Evolutionary conservation across 495 filamentous ascomycete genomes (phyloP).

Genomic region (Podospora conica): DNA sequence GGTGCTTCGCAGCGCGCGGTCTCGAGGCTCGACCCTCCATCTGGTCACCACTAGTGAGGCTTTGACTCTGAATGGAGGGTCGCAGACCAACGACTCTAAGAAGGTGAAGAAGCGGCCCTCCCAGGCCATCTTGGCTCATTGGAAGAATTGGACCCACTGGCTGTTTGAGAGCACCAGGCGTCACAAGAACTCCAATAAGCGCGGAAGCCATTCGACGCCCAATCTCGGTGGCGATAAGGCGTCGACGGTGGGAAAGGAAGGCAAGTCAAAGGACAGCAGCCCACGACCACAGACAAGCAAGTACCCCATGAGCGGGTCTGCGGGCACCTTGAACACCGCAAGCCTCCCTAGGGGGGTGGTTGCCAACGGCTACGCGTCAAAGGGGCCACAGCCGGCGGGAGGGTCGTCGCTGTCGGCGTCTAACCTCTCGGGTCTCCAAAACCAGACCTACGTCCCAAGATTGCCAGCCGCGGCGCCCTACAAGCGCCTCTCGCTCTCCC

Average conservation of each 20-base stretch:
- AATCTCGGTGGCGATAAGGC: slow-evolving; percentile 40
- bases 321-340: slow-evolving; percentile 18
- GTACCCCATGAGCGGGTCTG: slow-evolving; percentile 30
- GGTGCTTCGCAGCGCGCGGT: slow-evolving; percentile 52
- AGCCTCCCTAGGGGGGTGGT: slow-evolving; percentile 32
- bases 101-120: slow-evolving; percentile 44
- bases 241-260: slow-evolving; percentile 33
- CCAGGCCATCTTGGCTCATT: slow-evolving; percentile 54
- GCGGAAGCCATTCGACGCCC: slow-evolving; percentile 49
- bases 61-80: slow-evolving; percentile 22
- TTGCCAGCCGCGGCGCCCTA: slow-evolving; percentile 48
- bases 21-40: slow-evolving; percentile 72
- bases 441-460: slow-evolving; percentile 40
- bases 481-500: slow-evolving; percentile 82
- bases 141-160: slow-evolving; percentile 63
- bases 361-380: slow-evolving; percentile 30
- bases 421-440: slow-evolving; percentile 32
- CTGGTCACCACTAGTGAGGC: slow-evolving; percentile 59
- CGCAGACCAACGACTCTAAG: slow-evolving; percentile 26
- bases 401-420: slow-evolving; percentile 13
- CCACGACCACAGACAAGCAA: slow-evolving; percentile 51
- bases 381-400: slow-evolving; percentile 1
- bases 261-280: slow-evolving; percentile 42
- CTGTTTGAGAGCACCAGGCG: slow-evolving; percentile 44
- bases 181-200: slow-evolving; percentile 35